Evolutionary conservation across 2,329 filamentous ascomycete species (phyloP).

Genomic region (Ceratocystis papillata): DNA sequence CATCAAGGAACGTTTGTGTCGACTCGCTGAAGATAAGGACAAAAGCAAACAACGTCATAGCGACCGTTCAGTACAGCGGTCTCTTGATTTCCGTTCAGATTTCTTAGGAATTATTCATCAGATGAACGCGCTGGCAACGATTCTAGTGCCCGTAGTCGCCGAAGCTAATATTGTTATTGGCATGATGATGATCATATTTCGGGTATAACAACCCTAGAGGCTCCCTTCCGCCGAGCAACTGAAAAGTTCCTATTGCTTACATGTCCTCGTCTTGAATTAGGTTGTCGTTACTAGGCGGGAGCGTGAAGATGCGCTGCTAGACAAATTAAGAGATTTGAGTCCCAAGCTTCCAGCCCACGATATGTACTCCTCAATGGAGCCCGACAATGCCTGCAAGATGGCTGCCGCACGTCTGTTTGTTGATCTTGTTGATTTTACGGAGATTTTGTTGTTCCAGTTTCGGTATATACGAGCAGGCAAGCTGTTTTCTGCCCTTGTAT

Average conservation of each 20-base stretch:
- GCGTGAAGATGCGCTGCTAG: slow-evolving; percentile 17
- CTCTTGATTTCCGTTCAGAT: slow-evolving; percentile 6
- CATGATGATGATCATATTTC: slow-evolving; percentile 20
- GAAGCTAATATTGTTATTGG: slow-evolving; percentile 19
- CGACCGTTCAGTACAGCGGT: neutral
- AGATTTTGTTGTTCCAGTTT: slow-evolving; percentile 19
- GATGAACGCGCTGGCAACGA: slow-evolving; percentile 8
- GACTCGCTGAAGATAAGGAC: slow-evolving; percentile 13
- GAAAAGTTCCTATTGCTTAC: neutral
- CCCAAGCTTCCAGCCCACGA: slow-evolving; percentile 11
- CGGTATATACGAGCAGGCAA: slow-evolving; percentile 19
- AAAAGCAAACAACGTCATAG: slow-evolving; percentile 13
- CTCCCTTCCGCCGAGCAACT: neutral
- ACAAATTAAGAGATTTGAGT: slow-evolving; percentile 11
- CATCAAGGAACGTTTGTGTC: slow-evolving; percentile 5
- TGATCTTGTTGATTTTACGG: slow-evolving; percentile 18
- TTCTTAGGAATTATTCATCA: slow-evolving; percentile 2
- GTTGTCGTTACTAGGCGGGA: slow-evolving; percentile 19
- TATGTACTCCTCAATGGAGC: slow-evolving; percentile 14
- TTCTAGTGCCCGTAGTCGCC: slow-evolving; percentile 10
- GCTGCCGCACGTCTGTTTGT: slow-evolving; percentile 15
- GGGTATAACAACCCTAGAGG: slow-evolving; percentile 4
- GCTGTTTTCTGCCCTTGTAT: slow-evolving; percentile 16
- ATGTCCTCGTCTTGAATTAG: neutral
- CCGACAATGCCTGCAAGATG: slow-evolving; percentile 19